A percentile compares a stretch with the other conserved stretches of the same genome.
Conservation (phyloP, 352 stramenopile genomes). For the Pythium rishiriense region DNA sequence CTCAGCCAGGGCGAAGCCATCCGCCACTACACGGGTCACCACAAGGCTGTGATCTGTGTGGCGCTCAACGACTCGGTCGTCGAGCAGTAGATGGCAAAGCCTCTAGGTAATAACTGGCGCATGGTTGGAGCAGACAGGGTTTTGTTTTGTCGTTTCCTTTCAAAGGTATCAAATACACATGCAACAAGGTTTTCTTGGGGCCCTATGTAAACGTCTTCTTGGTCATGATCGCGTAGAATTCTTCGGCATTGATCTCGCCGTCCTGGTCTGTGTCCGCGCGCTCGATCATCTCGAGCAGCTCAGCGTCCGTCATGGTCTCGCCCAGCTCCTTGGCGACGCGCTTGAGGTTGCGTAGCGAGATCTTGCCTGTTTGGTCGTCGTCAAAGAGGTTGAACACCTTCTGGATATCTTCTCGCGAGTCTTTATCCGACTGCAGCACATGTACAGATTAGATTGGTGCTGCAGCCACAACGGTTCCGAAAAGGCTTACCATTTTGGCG, state of each 20-base stretch:
- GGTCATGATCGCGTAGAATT: constrained; percentile 99
- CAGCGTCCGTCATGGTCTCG: constrained; percentile 98
- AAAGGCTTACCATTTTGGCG: constrained; percentile 86
- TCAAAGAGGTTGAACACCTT: constrained; percentile 98
- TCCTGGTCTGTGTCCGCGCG: constrained; percentile 94
- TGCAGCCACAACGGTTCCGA: not conserved
- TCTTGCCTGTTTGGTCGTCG: constrained; percentile 97
- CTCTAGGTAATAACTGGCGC: not conserved
- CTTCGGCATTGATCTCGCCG: constrained; percentile 96
- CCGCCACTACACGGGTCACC: constrained; percentile 87
- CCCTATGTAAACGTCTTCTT: constrained; percentile 90
- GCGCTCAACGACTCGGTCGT: constrained; percentile 85
- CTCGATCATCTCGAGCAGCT: constrained; percentile 99
- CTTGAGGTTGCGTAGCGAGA: constrained; percentile 97
- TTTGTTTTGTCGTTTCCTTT: not conserved
- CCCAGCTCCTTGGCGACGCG: constrained; percentile 98
- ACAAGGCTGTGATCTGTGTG: constrained; percentile 90
- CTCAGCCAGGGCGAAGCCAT: constrained; percentile 88
- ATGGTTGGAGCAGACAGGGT: not conserved
- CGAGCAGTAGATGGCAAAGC: constrained; percentile 8
- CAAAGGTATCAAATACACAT: constrained; percentile 24
- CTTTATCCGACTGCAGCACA: constrained; percentile 86
- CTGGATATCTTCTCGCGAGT: constrained; percentile 96
- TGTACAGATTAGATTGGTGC: not conserved
- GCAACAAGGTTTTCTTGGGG: constrained; percentile 1